Base-by-base conservation (phyloP, 208 protist species). In the Strigomonas culicis region DNA sequence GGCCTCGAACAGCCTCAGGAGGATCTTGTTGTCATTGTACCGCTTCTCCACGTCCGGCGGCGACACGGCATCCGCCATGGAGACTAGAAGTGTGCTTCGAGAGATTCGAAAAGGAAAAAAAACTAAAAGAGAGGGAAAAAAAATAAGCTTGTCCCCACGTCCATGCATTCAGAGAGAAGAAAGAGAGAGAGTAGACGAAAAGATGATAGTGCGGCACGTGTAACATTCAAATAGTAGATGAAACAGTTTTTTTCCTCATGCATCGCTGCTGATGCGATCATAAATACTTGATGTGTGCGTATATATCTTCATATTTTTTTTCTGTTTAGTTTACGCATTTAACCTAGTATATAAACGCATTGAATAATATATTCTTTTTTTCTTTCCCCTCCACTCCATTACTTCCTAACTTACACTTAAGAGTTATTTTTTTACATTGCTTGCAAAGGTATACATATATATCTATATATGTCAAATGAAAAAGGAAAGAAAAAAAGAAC, bases 1-100 rank as follows among this genome's bases (percentile, higher is more conserved):
- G 11, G 81, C 71, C 19, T 74, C 75, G 53, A 91, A 95, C 24
- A 95, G 69, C 8, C 75, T 72, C 62, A 84, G 79, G 3, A 90
- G 66, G 6, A 80, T 63, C 50, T 71, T 62, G 15, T 39, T 68
- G 41, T 82, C 76, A 10, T 68, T 51, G 28, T 68, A 44, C 52
- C 53, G 10, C 68, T 56, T 41, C 65, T 59, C 1, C 68, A 36
- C 2, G 32, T 61, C 11, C 36, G 17, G 58, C 27, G 24, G 58
- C n/a, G 11, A 19, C 36, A 43, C n/a, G 7, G 25, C 25, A 7
- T 36, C 7, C 34, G 11, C 19, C 22, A 31, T 28, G 28, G 7
- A 15, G 46, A 44, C 22, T 58, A 39, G 6, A 27, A 15, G 30
- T 17, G 22, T 52, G 1, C n/a, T 11, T 49, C 22, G 63, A 15